Conservation (phyloP, 176 grass and related monocot species). For the Tillandsia leiboldiana region DNA sequence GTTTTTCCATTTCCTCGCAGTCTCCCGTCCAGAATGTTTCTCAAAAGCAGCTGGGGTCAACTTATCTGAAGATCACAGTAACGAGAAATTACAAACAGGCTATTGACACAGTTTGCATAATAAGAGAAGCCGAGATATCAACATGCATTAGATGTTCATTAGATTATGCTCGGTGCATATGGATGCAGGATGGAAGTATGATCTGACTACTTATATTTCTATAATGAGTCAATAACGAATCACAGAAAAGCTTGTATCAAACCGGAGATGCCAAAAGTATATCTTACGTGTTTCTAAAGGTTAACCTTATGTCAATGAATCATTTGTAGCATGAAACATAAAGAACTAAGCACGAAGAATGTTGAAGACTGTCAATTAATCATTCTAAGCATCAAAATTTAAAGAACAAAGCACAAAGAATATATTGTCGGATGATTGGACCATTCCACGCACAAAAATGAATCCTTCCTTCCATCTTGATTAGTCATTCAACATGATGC, state of each 20-base stretch:
- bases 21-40: conserved; percentile 87
- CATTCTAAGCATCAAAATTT: background rate
- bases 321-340: background rate
- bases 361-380: background rate
- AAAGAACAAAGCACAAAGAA: background rate
- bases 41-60: conserved; percentile 90
- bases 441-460: background rate
- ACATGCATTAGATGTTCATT: background rate
- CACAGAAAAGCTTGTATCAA: background rate
- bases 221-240: background rate
- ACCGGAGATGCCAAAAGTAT: background rate
- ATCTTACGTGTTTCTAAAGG: background rate
- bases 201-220: background rate
- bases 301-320: background rate
- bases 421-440: background rate
- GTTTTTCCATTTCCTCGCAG: conserved; percentile 93
- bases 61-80: conserved; percentile 52
- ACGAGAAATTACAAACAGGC: conserved; percentile 1
- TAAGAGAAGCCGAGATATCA: background rate
- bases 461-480: background rate
- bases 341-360: no score
- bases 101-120: background rate
- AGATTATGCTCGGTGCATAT: background rate
- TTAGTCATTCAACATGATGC: background rate
- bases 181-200: background rate